These are phyloP conservation scores for Aspergillus olivimuriae DNA, from an alignment of 495 filamentous ascomycete genomes.

Conservation along the genomic window DNA sequence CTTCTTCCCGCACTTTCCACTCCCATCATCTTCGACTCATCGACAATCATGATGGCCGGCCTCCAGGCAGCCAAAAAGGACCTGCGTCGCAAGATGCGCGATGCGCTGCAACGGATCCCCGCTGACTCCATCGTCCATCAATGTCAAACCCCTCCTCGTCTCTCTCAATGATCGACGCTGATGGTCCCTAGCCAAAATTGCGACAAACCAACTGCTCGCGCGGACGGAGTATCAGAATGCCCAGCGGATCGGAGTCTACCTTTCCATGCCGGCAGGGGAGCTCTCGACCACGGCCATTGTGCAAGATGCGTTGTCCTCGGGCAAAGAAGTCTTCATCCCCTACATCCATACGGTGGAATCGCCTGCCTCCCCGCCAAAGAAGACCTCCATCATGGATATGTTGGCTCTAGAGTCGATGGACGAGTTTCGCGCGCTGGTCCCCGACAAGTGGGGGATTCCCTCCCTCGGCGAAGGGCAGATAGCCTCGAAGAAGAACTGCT, in stretches of 20 bases:
- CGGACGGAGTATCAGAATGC: conserved; percentile 64
- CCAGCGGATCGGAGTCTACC: conserved; percentile 71
- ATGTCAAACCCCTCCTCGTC: conserved; percentile 44
- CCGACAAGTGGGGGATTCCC: conserved; percentile 90
- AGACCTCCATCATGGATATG: conserved; percentile 83
- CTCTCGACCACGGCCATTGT: conserved; percentile 77
- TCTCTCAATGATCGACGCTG: conserved; percentile 10
- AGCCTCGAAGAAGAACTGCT: conserved; percentile 56
- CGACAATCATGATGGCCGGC: conserved; percentile 40
- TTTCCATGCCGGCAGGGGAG: conserved; percentile 87
- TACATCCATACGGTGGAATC: conserved; percentile 64
- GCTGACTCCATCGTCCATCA: conserved; percentile 53
- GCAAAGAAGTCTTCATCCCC: conserved; percentile 86
- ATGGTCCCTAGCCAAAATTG: conserved; percentile 46
- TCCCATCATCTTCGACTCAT: background rate
- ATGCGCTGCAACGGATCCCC: conserved; percentile 50
- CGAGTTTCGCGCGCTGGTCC: conserved; percentile 70
- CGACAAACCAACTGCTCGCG: conserved; percentile 52
- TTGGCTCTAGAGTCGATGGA: conserved; percentile 61
- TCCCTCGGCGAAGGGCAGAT: conserved; percentile 60
- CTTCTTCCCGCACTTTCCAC: background rate
- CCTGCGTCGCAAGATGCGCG: conserved; percentile 62
- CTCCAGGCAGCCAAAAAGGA: conserved; percentile 66
- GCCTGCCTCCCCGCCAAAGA: conserved; percentile 26
- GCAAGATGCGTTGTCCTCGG: conserved; percentile 63